Evolutionary conservation across 2,329 filamentous ascomycete genomes (phyloP), one percentile per base, ranked within the genome.

Genomic region (Trichothecium roseum): DNA sequence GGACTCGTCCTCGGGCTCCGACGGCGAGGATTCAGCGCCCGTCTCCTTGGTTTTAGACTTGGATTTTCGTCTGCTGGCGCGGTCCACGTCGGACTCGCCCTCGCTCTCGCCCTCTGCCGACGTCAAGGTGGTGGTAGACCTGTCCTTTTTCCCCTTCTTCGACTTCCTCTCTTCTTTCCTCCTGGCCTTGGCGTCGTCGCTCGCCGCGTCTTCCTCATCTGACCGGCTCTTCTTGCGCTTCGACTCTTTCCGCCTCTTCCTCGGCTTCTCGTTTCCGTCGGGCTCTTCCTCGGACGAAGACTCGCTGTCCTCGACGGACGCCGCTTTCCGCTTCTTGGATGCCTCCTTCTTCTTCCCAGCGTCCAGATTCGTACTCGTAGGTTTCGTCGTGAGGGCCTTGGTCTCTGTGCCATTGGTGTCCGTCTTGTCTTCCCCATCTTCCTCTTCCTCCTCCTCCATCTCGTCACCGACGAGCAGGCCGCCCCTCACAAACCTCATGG

Each of bases 401-500:
- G 12, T 27, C 30, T 37, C 30, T 13, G 10, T 29, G 13, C 26
- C 32, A 16, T n/a, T 27, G 12, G 28, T 24, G 15, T 41, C 39
- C 30, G 40, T 20, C 37, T 22, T 30, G 8, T 36, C 42, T 33
- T 36, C 43, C 15, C 44, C 42, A 17, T 42, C 38, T 3, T 46
- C 43, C 8, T 49, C 47, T 30, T 52, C 47, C 18, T 52, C 43
- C 17, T 48, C 64, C 46, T 69, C 60, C 34, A 74, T 66, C 47
- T 74, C 64, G 42, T 76, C 69, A 24, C 72, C 72, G 17, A 78
- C 64, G 22, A 75, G 54, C 38, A 87, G 71, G 0, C 89, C 91
- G n/a, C 86, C 91, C 39, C 70, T 78, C 17, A 98, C 81, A 57
- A 98, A 98, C 33, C 79, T 75, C 68, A 94, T 84, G 8, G 73